Percentiles rank a stretch among this genome's conserved stretches.
These are phyloP conservation scores for Alnus rubra DNA, from an alignment of 306 rosid genomes.

Conservation along the genomic window DNA sequence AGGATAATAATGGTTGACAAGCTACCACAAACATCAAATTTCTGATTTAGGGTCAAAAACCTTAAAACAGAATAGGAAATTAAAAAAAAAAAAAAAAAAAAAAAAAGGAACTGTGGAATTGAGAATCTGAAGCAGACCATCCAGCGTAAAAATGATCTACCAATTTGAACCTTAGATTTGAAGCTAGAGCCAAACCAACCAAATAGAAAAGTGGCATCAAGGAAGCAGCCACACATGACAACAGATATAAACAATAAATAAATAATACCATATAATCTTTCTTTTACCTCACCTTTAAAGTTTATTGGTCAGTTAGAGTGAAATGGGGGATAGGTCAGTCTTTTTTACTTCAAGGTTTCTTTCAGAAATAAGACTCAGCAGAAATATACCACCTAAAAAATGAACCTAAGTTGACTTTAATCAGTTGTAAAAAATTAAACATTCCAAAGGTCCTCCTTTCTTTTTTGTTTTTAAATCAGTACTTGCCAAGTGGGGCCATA, in stretches of 20 bases:
- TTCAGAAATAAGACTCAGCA: neutral
- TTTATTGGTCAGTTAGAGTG: neutral
- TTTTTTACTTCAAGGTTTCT: neutral
- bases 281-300: neutral
- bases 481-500: neutral
- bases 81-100: neutral
- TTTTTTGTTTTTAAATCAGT: neutral
- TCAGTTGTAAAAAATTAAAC: neutral
- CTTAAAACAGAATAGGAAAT: neutral
- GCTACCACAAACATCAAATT: neutral
- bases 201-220: neutral
- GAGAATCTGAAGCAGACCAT: slow-evolving; percentile 3
- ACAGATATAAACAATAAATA: neutral
- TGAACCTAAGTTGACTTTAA: neutral
- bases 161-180: neutral
- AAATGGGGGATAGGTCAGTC: neutral
- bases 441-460: neutral
- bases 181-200: slow-evolving; percentile 1
- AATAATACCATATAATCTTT: neutral
- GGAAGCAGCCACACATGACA: neutral
- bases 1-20: slow-evolving; percentile 2
- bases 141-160: neutral
- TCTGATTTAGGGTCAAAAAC: neutral
- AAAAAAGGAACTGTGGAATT: neutral
- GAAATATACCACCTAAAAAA: neutral